Percentiles rank a stretch among this genome's conserved stretches.
phyloP scores from a whole-genome alignment of 805 yeast genomes.

The Candida hungchunana region DNA sequence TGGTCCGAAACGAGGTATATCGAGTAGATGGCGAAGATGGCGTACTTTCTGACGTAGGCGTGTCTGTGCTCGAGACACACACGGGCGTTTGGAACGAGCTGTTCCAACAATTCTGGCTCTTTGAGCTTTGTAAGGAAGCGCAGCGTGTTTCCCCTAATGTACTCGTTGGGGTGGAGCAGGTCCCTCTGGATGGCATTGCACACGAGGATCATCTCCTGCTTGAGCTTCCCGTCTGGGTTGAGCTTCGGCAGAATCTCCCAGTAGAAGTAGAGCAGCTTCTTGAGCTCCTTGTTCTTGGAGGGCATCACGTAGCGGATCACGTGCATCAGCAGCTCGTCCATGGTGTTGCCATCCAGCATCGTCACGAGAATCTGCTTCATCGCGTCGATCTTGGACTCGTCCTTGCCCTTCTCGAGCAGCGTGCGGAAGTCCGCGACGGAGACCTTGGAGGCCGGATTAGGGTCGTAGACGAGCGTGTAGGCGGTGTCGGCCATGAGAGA shows the following conservation, averaged over 20 bases:
- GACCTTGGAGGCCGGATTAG: slow-evolving; percentile 55
- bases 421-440: slow-evolving; percentile 70
- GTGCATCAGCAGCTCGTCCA: slow-evolving; percentile 94
- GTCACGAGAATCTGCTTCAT: slow-evolving; percentile 84
- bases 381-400: slow-evolving; percentile 80
- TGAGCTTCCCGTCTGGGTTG: slow-evolving; percentile 83
- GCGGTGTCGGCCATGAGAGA: slow-evolving; percentile 37
- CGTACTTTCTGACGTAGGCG: slow-evolving; percentile 96
- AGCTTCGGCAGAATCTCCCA: slow-evolving; percentile 98
- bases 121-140: slow-evolving; percentile 86
- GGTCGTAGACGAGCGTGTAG: slow-evolving; percentile 78
- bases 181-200: slow-evolving; percentile 98
- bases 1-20: slow-evolving; percentile 80
- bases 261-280: slow-evolving; percentile 88
- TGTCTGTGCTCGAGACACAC: slow-evolving; percentile 93
- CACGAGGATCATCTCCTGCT: slow-evolving; percentile 97
- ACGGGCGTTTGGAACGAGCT: slow-evolving; percentile 89
- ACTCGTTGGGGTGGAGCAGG: slow-evolving; percentile 96
- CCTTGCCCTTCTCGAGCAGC: slow-evolving; percentile 82
- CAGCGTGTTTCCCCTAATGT: slow-evolving; percentile 90
- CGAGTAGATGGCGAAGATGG: slow-evolving; percentile 84
- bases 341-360: slow-evolving; percentile 87
- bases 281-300: slow-evolving; percentile 81
- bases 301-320: slow-evolving; percentile 98
- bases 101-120: slow-evolving; percentile 92